Evolutionary conservation across 2,329 filamentous ascomycete genomes (phyloP).

Genomic region (Parastagonospora nodorum): DNA sequence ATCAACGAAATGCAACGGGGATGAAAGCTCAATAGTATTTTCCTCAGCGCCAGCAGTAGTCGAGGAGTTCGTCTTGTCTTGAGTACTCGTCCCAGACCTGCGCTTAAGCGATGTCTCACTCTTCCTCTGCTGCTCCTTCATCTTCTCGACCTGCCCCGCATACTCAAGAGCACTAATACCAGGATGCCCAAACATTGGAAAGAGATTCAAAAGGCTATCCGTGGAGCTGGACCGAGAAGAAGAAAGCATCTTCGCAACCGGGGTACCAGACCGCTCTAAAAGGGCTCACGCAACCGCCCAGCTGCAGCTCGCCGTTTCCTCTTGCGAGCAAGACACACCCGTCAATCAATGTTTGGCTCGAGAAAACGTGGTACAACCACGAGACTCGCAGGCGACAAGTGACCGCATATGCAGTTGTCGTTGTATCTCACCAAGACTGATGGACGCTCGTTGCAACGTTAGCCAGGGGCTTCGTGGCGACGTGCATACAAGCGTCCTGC

Average conservation of each 20-base stretch:
- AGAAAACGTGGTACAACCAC: slow-evolving; percentile 28
- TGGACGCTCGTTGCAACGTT: slow-evolving; percentile 26
- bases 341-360: slow-evolving; percentile 13
- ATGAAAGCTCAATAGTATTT: slow-evolving; percentile 11
- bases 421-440: slow-evolving; percentile 23
- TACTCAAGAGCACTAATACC: slow-evolving; percentile 41
- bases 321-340: slow-evolving; percentile 9
- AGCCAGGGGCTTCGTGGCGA: slow-evolving; percentile 19
- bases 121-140: slow-evolving; percentile 21
- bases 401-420: slow-evolving; percentile 18
- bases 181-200: slow-evolving; percentile 42
- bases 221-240: slow-evolving; percentile 16
- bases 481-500: slow-evolving; percentile 19
- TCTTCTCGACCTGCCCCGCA: slow-evolving; percentile 25
- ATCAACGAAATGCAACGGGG: slow-evolving; percentile 23
- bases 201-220: slow-evolving; percentile 25
- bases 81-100: slow-evolving; percentile 22
- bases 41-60: slow-evolving; percentile 16
- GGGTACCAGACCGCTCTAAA: slow-evolving; percentile 18
- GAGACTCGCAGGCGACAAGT: slow-evolving; percentile 22
- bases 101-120: slow-evolving; percentile 24
- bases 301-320: slow-evolving; percentile 9
- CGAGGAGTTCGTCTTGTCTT: slow-evolving; percentile 20
- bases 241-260: slow-evolving; percentile 16
- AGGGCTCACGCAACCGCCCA: slow-evolving; percentile 5